Evolutionary conservation across 1,284 basidiomycete genomes (phyloP).

Genomic region (Trichosporon sp.): DNA sequence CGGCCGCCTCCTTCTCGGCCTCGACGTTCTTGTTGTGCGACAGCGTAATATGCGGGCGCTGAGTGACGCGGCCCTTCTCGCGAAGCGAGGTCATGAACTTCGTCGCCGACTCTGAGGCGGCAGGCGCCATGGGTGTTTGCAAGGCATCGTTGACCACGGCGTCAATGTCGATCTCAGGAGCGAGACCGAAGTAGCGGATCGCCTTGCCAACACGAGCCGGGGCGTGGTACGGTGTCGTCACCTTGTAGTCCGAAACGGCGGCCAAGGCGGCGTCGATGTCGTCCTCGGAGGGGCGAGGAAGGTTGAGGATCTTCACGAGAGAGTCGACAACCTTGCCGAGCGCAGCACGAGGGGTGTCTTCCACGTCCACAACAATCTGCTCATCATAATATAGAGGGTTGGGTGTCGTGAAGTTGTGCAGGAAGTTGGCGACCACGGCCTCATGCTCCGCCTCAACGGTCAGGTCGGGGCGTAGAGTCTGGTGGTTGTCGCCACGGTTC

Average conservation of each 20-base stretch:
- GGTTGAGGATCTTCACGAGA: slow-evolving; percentile 61
- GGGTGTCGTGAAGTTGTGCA: slow-evolving; percentile 69
- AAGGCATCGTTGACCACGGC: slow-evolving; percentile 28
- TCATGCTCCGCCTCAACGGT: slow-evolving; percentile 67
- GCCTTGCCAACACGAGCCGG: slow-evolving; percentile 53
- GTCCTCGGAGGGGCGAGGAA: slow-evolving; percentile 61
- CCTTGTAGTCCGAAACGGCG: slow-evolving; percentile 55
- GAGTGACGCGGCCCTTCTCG: slow-evolving; percentile 62
- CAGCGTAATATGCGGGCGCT: slow-evolving; percentile 81
- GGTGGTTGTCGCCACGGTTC: slow-evolving; percentile 78
- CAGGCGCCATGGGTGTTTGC: slow-evolving; percentile 29
- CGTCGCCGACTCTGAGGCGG: slow-evolving; percentile 48
- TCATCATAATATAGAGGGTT: slow-evolving; percentile 66
- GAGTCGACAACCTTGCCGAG: slow-evolving; percentile 67
- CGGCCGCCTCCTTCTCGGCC: slow-evolving; percentile 51
- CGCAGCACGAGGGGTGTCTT: slow-evolving; percentile 63
- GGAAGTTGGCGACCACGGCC: slow-evolving; percentile 76
- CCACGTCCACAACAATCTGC: slow-evolving; percentile 68
- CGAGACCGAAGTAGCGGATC: slow-evolving; percentile 72
- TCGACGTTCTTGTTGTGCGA: slow-evolving; percentile 70
- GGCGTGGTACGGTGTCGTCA: slow-evolving; percentile 45
- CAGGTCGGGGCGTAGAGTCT: slow-evolving; percentile 69
- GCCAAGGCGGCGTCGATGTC: slow-evolving; percentile 66
- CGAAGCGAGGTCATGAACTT: slow-evolving; percentile 64
- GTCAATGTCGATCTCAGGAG: slow-evolving; percentile 70